Percentiles rank a stretch among this genome's conserved stretches.
phyloP scores from a whole-genome alignment of 2,329 filamentous ascomycete species.

The Penicillium sp. region DNA sequence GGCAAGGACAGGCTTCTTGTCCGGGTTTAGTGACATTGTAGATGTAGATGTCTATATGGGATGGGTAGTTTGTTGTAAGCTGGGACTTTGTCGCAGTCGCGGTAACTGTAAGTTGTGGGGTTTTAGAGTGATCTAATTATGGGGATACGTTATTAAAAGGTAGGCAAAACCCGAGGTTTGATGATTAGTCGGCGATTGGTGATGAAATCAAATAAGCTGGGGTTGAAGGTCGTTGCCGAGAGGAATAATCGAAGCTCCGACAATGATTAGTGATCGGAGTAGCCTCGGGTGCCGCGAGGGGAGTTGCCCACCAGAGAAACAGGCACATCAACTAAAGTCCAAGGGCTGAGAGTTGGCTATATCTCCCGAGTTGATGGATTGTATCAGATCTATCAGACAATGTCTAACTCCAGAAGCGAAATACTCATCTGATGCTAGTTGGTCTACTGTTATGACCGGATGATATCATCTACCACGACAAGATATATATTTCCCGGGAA shows the following conservation, averaged over 20 bases:
- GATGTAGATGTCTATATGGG: background rate
- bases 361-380: too few species aligned
- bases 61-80: background rate
- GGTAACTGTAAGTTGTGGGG: background rate
- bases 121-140: background rate
- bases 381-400: too few species aligned
- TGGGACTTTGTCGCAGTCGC: background rate
- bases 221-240: background rate
- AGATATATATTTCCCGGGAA: too few species aligned
- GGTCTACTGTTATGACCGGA: too few species aligned
- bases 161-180: background rate
- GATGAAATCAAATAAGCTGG: background rate
- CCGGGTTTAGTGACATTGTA: conserved; percentile 20
- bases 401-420: too few species aligned
- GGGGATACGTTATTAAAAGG: background rate
- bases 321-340: background rate
- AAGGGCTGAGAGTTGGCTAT: too few species aligned
- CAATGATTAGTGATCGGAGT: background rate
- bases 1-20: conserved; percentile 19
- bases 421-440: too few species aligned
- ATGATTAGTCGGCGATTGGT: background rate
- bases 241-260: background rate
- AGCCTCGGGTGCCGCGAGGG: background rate
- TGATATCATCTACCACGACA: too few species aligned
- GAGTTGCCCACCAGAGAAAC: background rate